Conservation (phyloP, 1,284 basidiomycete species). For the Xerocomus nothofagi region DNA sequence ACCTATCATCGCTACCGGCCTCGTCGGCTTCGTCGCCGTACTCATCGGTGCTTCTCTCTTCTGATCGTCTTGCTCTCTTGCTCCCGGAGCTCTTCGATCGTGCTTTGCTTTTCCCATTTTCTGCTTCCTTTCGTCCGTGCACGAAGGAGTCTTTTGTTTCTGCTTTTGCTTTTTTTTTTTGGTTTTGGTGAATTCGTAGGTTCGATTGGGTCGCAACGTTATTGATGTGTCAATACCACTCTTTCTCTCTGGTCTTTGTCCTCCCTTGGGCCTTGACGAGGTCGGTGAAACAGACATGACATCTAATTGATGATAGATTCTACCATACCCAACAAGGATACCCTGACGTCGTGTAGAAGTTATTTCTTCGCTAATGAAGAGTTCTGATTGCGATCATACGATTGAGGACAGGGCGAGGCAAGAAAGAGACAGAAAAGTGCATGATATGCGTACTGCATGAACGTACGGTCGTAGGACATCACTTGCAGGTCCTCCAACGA, state of each 20-base stretch:
- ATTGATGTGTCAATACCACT: background rate
- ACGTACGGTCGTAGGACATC: too few relatives aligned
- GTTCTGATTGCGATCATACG: background rate
- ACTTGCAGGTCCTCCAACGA: background rate
- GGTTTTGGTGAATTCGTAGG: background rate
- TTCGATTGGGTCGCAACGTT: background rate
- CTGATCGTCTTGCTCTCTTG: slow-evolving; percentile 9
- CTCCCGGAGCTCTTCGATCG: background rate
- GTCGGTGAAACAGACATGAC: slow-evolving; percentile 6
- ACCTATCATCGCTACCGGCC: slow-evolving; percentile 19
- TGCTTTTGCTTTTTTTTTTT: background rate
- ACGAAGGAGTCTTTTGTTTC: background rate
- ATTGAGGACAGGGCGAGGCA: background rate
- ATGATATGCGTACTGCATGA: too few relatives aligned
- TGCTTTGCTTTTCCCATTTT: background rate
- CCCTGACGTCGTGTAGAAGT: slow-evolving; percentile 2
- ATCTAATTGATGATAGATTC: slow-evolving; percentile 2
- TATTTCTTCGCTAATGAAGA: background rate
- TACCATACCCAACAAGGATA: slow-evolving; percentile 5
- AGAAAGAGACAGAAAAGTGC: background rate
- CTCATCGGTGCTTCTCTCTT: slow-evolving; percentile 24
- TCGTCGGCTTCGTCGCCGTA: slow-evolving; percentile 22
- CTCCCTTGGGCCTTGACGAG: slow-evolving; percentile 9
- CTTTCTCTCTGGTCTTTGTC: background rate
- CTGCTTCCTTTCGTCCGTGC: too few relatives aligned